Conservation (phyloP, 2,329 filamentous ascomycete species). For the Setomelanomma holmii region DNA sequence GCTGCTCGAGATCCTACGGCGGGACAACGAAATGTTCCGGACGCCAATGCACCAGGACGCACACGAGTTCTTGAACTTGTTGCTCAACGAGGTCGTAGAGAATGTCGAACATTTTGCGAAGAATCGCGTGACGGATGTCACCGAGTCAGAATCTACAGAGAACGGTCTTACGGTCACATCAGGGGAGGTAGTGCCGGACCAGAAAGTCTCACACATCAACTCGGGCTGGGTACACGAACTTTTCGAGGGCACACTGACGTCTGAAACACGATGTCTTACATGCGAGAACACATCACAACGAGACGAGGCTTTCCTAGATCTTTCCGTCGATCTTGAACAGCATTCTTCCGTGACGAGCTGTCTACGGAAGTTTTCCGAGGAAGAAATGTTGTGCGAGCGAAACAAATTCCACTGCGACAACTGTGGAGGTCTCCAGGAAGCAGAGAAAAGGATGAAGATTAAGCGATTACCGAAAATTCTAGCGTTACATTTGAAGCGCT, state of each 20-base stretch:
- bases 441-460: constrained; percentile 99
- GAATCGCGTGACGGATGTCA: constrained; percentile 57
- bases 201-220: constrained; percentile 33
- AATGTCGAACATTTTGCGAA: constrained; percentile 90
- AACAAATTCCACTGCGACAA: constrained; percentile 99
- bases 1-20: constrained; percentile 91
- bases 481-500: constrained; percentile 91
- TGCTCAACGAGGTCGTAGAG: constrained; percentile 94
- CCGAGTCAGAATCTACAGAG: constrained; percentile 29
- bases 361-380: constrained; percentile 92
- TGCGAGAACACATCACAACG: constrained; percentile 95
- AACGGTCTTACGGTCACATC: constrained; percentile 27
- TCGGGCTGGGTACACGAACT: constrained; percentile 92
- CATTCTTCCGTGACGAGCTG: constrained; percentile 97
- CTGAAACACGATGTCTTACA: constrained; percentile 93
- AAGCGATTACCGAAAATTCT: constrained; percentile 91
- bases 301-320: constrained; percentile 93
- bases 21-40: constrained; percentile 96
- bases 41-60: constrained; percentile 98
- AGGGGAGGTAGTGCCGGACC: constrained; percentile 27
- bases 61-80: constrained; percentile 92
- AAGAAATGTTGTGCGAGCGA: constrained; percentile 95
- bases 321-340: constrained; percentile 94
- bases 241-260: constrained; percentile 93
- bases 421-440: constrained; percentile 94